These are phyloP conservation scores for Pestalotiopsis sp. DNA, from an alignment of 2,329 filamentous ascomycete species.

Conservation along the genomic window DNA sequence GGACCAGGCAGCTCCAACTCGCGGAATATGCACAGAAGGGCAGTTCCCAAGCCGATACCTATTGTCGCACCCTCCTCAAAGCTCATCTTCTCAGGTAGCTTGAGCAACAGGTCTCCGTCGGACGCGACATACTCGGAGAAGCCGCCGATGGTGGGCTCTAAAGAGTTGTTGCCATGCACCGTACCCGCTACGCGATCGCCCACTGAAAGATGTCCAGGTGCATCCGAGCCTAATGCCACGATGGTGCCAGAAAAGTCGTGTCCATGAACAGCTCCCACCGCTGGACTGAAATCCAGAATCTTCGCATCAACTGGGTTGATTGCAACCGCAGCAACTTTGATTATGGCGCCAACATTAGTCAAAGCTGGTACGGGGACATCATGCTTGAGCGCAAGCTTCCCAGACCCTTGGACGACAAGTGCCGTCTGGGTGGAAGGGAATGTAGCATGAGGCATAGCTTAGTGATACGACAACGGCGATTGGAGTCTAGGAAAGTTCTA, in stretches of 20 bases:
- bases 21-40: background rate
- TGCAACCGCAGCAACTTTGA: conserved; percentile 30
- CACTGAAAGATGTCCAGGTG: background rate
- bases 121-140: conserved; percentile 7
- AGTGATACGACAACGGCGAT: too few relatives aligned
- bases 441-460: too few relatives aligned
- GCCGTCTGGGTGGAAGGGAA: background rate
- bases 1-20: background rate
- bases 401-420: background rate
- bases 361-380: conserved; percentile 14
- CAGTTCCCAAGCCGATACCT: background rate
- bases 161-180: conserved; percentile 8
- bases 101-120: background rate
- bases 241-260: conserved; percentile 11
- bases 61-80: conserved; percentile 4
- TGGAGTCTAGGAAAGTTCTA: too few relatives aligned
- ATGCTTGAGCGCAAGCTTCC: background rate
- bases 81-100: conserved; percentile 3
- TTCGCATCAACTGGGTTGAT: conserved; percentile 40
- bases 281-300: conserved; percentile 26
- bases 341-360: conserved; percentile 16
- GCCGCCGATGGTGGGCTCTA: background rate
- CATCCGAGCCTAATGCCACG: background rate
- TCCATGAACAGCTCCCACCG: conserved; percentile 31
- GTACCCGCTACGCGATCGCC: conserved; percentile 9